These are phyloP conservation scores for Saturnispora zaruensis DNA, from an alignment of 805 yeast species.

Conservation along the genomic window DNA sequence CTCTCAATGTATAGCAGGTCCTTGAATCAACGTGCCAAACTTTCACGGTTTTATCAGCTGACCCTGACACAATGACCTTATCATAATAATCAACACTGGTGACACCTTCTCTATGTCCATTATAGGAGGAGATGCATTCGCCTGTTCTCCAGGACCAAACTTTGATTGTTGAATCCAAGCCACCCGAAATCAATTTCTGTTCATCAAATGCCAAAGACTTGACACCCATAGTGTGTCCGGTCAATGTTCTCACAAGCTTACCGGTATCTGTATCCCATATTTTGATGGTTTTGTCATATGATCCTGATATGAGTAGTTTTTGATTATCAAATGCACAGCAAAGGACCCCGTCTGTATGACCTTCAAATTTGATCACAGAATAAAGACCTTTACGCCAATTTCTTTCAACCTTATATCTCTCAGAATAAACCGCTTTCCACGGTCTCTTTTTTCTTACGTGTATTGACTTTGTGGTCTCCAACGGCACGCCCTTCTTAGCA, in stretches of 20 bases:
- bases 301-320: conserved; percentile 74
- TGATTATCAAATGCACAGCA: conserved; percentile 79
- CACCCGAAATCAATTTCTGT: conserved; percentile 84
- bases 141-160: conserved; percentile 97
- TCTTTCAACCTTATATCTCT: conserved; percentile 81
- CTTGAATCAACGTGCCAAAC: conserved; percentile 95
- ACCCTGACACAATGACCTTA: conserved; percentile 83
- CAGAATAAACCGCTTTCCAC: conserved; percentile 92
- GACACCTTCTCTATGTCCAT: conserved; percentile 87
- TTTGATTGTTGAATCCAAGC: conserved; percentile 81
- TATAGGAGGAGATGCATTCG: conserved; percentile 83
- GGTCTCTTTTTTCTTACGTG: conserved; percentile 52
- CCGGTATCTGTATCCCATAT: conserved; percentile 91
- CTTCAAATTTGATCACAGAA: conserved; percentile 53
- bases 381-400: conserved; percentile 89
- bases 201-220: conserved; percentile 79
- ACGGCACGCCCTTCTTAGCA: neutral
- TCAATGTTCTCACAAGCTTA: conserved; percentile 61
- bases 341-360: conserved; percentile 85
- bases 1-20: conserved; percentile 86
- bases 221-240: conserved; percentile 87
- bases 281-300: conserved; percentile 82
- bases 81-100: conserved; percentile 72
- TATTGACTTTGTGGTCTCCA: neutral
- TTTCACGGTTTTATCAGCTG: conserved; percentile 85